Base-by-base conservation (phyloP, 1,139 yeast species). In the Yamadazyma sp. region DNA sequence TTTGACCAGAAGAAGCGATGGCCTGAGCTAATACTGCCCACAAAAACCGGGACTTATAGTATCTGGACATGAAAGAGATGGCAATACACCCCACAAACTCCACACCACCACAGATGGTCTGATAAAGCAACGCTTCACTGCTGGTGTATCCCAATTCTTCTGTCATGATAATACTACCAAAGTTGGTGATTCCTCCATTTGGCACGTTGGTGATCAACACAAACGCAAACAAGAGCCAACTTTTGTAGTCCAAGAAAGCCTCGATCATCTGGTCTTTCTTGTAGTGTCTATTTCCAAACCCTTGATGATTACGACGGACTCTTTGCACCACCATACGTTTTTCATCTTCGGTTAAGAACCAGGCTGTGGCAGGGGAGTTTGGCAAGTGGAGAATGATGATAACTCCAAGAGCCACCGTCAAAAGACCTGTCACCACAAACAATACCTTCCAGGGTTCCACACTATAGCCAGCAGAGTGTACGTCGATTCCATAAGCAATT, bases 231-330 rank as follows among this genome's bases (percentile, higher is more conserved):
- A 74, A 70, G 23, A 80, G 40, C 69, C 73, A 72, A 7, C 74
- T 67, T 40, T 65, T 63, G 36, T 56, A 37, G 47, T 74, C 80
- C 1, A 49, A 49, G 55, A 80, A 67, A 2, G 86, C 80, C 50
- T 81, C 79, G 14, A 55, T 56, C 30, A 79, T 62, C 53, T 82
- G 89, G 34, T 75, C 60, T 53, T 57, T 62, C 49, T 82, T 81
- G 58, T 78, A 70, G 31, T 66, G 64, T 42, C 64, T 68, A 47
- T 76, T 76, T 35, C 83, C 83, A 44, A 78, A 76, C 12, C 85
- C 83, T 51, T 81, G 76, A 36, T 67, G 64, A 45, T 71, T 70
- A 2, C 48, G 48, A 51, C 73, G 57, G 22, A 59, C 53, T 45
- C 70, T 50, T 40, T 66, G 62, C 25, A 66, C 68, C 6, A 62